phyloP scores from a whole-genome alignment of 2,329 filamentous ascomycete species.

The Scleromitrula shiraiana region DNA sequence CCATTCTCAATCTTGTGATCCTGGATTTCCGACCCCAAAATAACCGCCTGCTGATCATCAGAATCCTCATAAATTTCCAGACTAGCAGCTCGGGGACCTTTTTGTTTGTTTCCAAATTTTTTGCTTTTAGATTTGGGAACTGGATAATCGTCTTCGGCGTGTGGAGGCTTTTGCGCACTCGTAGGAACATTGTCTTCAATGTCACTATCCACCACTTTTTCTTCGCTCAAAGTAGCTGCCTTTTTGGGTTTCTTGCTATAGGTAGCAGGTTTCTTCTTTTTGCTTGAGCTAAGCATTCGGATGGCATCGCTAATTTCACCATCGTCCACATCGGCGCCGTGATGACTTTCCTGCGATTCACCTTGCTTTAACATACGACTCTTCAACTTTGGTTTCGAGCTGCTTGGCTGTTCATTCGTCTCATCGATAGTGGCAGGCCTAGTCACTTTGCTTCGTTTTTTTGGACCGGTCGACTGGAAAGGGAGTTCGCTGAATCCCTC shows the following conservation, averaged over 20 bases:
- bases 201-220: conserved; percentile 7
- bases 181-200: not conserved
- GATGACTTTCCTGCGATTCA: not conserved
- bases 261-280: not conserved
- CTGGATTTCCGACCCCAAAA: not conserved
- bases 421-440: not conserved
- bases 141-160: not conserved
- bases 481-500: conserved; percentile 7
- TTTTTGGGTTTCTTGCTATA: not conserved
- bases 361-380: conserved; percentile 1
- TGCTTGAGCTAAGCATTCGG: not conserved
- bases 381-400: conserved; percentile 5
- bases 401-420: not conserved
- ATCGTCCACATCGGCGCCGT: not conserved
- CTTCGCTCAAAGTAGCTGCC: conserved; percentile 3
- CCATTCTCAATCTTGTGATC: not conserved
- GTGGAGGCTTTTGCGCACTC: not conserved
- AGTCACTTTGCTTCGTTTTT: not conserved
- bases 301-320: not conserved
- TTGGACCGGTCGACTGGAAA: conserved; percentile 1
- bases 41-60: not conserved
- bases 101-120: not conserved
- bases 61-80: not conserved
- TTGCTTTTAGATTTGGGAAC: not conserved
- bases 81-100: not conserved